Percentiles rank a stretch among this genome's conserved stretches.
phyloP scores from a whole-genome alignment of 108 stramenopile species.

The Pseudonitzschia delicatissima region DNA sequence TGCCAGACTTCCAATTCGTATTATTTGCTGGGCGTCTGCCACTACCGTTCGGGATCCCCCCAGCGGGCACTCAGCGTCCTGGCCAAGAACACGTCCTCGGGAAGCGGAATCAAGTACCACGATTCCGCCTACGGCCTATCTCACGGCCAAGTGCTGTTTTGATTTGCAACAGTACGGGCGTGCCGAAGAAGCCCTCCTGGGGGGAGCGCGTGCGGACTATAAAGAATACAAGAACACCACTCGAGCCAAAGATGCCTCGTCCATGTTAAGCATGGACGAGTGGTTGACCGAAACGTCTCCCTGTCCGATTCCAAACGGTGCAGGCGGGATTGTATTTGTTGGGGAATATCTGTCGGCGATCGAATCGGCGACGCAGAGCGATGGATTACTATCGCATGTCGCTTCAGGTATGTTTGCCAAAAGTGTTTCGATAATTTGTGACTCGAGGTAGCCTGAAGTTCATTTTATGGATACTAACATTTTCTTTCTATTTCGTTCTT shows the following conservation, averaged over 20 bases:
- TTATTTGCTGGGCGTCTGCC: slow-evolving; percentile 70
- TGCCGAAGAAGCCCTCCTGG: slow-evolving; percentile 74
- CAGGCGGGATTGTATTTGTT: slow-evolving; percentile 83
- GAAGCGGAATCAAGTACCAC: slow-evolving; percentile 6
- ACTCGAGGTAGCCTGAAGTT: neutral
- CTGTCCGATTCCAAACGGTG: slow-evolving; percentile 84
- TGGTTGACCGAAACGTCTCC: slow-evolving; percentile 60
- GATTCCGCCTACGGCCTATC: slow-evolving; percentile 40
- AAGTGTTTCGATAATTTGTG: slow-evolving; percentile 1
- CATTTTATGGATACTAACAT: neutral
- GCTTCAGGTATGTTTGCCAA: slow-evolving; percentile 46
- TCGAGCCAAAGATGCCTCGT: neutral
- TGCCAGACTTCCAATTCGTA: slow-evolving; percentile 48
- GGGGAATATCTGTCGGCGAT: slow-evolving; percentile 73
- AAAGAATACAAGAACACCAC: slow-evolving; percentile 13
- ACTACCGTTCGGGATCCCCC: slow-evolving; percentile 61
- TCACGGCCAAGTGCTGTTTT: slow-evolving; percentile 67
- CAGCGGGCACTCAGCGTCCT: slow-evolving; percentile 56
- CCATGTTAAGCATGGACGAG: slow-evolving; percentile 46
- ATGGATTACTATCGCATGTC: slow-evolving; percentile 72
- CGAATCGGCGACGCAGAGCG: slow-evolving; percentile 75
- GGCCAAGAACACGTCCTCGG: slow-evolving; percentile 15
- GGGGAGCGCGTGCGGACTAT: slow-evolving; percentile 39
- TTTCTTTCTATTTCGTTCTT: neutral
- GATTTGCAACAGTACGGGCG: slow-evolving; percentile 64